These are phyloP conservation scores for Oidium heveae DNA, from an alignment of 2,329 filamentous ascomycete genomes.

Conservation along the genomic window DNA sequence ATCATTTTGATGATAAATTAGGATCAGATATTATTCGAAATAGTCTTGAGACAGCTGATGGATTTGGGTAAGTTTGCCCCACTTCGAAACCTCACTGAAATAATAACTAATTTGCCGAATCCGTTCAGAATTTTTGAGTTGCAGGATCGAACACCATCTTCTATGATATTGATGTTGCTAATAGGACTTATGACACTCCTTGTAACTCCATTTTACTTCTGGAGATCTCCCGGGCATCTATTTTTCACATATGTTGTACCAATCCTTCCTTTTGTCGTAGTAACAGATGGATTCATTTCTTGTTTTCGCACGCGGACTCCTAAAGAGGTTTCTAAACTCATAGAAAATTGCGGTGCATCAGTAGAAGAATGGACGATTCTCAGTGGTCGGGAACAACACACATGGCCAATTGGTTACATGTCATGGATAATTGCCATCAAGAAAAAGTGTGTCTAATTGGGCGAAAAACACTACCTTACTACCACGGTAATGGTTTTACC, in stretches of 20 bases:
- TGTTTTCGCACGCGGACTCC: conserved; percentile 40
- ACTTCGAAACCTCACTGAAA: not conserved
- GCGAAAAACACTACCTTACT: no score
- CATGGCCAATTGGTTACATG: conserved; percentile 22
- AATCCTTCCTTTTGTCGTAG: conserved; percentile 38
- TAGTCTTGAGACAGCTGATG: conserved; percentile 37
- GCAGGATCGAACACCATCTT: conserved; percentile 34
- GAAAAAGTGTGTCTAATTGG: conserved; percentile 1
- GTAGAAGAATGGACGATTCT: conserved; percentile 19
- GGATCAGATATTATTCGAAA: conserved; percentile 35
- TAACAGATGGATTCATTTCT: conserved; percentile 45
- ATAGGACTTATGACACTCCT: conserved; percentile 27
- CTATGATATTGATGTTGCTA: conserved; percentile 26
- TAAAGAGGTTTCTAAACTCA: conserved; percentile 33
- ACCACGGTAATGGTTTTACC: no score
- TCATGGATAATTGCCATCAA: conserved; percentile 19
- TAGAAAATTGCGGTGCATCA: conserved; percentile 25
- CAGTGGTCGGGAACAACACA: conserved; percentile 18
- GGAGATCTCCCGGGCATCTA: conserved; percentile 18
- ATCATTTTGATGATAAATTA: conserved; percentile 44
- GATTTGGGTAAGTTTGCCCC: conserved; percentile 24
- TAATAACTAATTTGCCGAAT: not conserved
- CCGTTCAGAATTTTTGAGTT: conserved; percentile 37
- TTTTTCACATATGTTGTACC: conserved; percentile 43
- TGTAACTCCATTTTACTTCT: conserved; percentile 24